Evolutionary conservation across 2,329 filamentous ascomycete species (phyloP).

Genomic region (Fusarium mundagurra): DNA sequence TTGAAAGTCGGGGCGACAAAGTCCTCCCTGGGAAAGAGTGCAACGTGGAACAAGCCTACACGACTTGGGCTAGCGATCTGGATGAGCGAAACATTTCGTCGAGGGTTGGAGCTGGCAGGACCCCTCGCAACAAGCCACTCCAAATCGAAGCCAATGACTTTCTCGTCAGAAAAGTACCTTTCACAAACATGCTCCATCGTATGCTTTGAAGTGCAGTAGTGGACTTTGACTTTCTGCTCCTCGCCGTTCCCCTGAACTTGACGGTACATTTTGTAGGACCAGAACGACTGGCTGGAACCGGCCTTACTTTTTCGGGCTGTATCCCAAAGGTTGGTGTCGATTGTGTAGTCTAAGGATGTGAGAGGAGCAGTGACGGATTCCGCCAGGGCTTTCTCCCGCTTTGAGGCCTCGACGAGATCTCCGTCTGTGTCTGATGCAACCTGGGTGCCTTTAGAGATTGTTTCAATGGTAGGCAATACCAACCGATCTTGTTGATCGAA

Average conservation of each 20-base stretch:
- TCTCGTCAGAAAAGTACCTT: slow-evolving; percentile 73
- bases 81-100: slow-evolving; percentile 80
- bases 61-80: slow-evolving; percentile 82
- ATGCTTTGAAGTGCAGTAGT: slow-evolving; percentile 78
- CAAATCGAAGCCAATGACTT: slow-evolving; percentile 86
- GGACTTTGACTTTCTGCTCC: slow-evolving; percentile 69
- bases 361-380: slow-evolving; percentile 34
- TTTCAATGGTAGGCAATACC: neutral
- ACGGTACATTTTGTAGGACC: slow-evolving; percentile 75
- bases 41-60: slow-evolving; percentile 84
- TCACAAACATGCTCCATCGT: slow-evolving; percentile 73
- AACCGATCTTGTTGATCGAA: slow-evolving; percentile 38
- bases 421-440: neutral
- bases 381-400: neutral
- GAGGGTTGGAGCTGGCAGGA: slow-evolving; percentile 57
- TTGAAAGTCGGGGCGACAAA: slow-evolving; percentile 77
- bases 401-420: slow-evolving; percentile 8
- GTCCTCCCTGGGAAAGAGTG: slow-evolving; percentile 66
- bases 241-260: slow-evolving; percentile 55
- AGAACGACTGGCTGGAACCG: slow-evolving; percentile 65
- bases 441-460: slow-evolving; percentile 8
- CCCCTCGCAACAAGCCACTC: slow-evolving; percentile 76
- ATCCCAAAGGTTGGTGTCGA: slow-evolving; percentile 44
- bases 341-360: slow-evolving; percentile 45
- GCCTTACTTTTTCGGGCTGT: slow-evolving; percentile 58